Base-by-base conservation (phyloP, 176 grass and related monocot genomes). In the Coix lacrymajobi region DNA sequence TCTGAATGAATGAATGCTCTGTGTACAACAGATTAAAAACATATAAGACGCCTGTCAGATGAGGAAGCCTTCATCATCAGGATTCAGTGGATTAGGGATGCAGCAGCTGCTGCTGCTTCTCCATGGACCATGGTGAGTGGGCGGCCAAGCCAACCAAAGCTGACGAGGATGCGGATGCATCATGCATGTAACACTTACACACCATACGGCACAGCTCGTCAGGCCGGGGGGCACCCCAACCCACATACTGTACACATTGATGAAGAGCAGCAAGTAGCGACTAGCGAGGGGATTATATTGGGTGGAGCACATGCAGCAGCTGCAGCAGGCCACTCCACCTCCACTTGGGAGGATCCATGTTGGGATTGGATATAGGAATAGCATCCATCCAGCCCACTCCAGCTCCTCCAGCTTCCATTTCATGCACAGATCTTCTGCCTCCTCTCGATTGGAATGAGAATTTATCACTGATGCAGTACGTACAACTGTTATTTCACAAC, bases 221-320 rank as follows among this genome's bases (percentile, higher is more conserved):
- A 37, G 5, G n/a, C n/a, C n/a, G 2, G 4, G 4, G 4, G 43
- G 46, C 5, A 29, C 63, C 19, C 66, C 34, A n/a, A n/a, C n/a
- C n/a, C n/a, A n/a, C n/a, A n/a, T n/a, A n/a, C n/a, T n/a, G n/a
- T n/a, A n/a, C n/a, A n/a, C n/a, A 68, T 24, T 6, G 66, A 68
- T 68, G 20, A 39, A 68, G 34, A 68, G 34, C 66, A 67, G 32
- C 33, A 9, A 10, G 31, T 4, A 13, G 58, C 20, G 7, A 19
- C 1, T 17, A 25, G 73, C 49, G 22, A 38, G 11, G 48, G 56
- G 73, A 57, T 66, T n/a, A n/a, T n/a, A n/a, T n/a, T n/a, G n/a
- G n/a, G 67, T 54, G 60, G 33, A 3, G 71, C 82, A 68, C 73
- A 84, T 84, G 82, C 73, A 31, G 11, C 17, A 33, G 46, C 15